A percentile compares a stretch with the other conserved stretches of the same genome.
Conservation (phyloP, 352 stramenopile genomes). For the Vaucheria bursata region DNA sequence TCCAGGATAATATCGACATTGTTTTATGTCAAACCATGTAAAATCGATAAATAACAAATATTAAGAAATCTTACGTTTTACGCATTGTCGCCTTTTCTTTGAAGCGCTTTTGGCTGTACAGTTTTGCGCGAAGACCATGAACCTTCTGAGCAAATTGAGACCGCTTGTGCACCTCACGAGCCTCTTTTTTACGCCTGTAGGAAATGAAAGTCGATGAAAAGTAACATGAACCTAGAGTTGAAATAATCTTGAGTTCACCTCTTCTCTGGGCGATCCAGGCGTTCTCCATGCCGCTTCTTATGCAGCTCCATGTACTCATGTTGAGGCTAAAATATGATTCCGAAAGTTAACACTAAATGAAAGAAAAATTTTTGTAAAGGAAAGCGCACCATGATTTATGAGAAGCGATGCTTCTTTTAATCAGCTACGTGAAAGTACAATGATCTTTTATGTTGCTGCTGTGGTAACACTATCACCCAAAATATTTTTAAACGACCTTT, state of each 20-base stretch:
- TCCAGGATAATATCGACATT: too few relatives aligned
- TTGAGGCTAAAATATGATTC: too few relatives aligned
- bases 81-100: slow-evolving; percentile 99
- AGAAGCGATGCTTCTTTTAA: too few relatives aligned
- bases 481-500: too few relatives aligned
- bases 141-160: slow-evolving; percentile 98
- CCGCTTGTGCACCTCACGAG: slow-evolving; percentile 88
- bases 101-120: slow-evolving; percentile 98
- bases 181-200: slow-evolving; percentile 91
- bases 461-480: too few relatives aligned
- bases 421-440: too few relatives aligned
- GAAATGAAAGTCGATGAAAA: background rate
- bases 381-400: too few relatives aligned
- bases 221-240: slow-evolving; percentile 6
- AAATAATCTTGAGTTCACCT: slow-evolving; percentile 51
- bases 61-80: slow-evolving; percentile 79
- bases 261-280: slow-evolving; percentile 89
- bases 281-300: slow-evolving; percentile 96
- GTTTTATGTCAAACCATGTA: too few relatives aligned
- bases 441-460: too few relatives aligned
- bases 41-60: too few relatives aligned
- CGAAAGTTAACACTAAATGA: too few relatives aligned
- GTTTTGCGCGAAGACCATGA: slow-evolving; percentile 92
- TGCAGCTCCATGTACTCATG: slow-evolving; percentile 99
- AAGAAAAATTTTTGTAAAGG: too few relatives aligned